A percentile compares a stretch with the other conserved stretches of the same genome.
These are phyloP conservation scores for Candida vartiovaarae DNA, from an alignment of 805 yeast genomes.

Conservation along the genomic window DNA sequence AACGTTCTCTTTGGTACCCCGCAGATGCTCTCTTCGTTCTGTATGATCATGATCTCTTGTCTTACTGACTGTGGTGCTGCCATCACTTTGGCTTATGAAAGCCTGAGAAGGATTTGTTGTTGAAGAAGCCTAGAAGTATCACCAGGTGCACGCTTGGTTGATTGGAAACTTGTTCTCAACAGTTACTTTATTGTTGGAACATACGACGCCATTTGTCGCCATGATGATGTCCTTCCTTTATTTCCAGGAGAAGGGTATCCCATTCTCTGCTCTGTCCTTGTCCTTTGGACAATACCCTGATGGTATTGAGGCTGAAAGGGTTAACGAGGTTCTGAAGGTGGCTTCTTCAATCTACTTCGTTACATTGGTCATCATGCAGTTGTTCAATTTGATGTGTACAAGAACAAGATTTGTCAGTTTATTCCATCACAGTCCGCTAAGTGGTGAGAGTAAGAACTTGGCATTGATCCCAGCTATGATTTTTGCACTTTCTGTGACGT, in stretches of 20 bases:
- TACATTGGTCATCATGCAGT: conserved; percentile 41
- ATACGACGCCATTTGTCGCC: conserved; percentile 33
- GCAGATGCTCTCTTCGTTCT: conserved; percentile 40
- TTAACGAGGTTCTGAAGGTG: conserved; percentile 21
- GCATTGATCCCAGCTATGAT: conserved; percentile 29
- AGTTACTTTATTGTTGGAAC: conserved; percentile 38
- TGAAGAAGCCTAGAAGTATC: conserved; percentile 35
- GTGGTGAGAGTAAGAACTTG: conserved; percentile 19
- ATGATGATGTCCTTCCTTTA: conserved; percentile 34
- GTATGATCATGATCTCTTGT: conserved; percentile 44
- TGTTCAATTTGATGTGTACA: conserved; percentile 36
- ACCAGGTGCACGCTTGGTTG: conserved; percentile 36
- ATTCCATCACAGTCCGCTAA: conserved; percentile 35
- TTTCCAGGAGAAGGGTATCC: conserved; percentile 29
- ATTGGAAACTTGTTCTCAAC: conserved; percentile 33
- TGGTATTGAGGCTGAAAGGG: conserved; percentile 18
- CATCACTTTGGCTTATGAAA: conserved; percentile 37
- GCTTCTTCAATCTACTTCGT: conserved; percentile 41
- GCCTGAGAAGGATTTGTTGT: conserved; percentile 35
- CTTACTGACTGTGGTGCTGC: conserved; percentile 42
- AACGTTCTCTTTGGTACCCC: conserved; percentile 45
- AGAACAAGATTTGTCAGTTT: conserved; percentile 36
- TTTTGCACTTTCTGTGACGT: conserved; percentile 31
- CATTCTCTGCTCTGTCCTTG: conserved; percentile 29
- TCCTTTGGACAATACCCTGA: conserved; percentile 29